Evolutionary conservation across 129 eudicot species (phyloP).

Genomic region (Glebionis coronaria): DNA sequence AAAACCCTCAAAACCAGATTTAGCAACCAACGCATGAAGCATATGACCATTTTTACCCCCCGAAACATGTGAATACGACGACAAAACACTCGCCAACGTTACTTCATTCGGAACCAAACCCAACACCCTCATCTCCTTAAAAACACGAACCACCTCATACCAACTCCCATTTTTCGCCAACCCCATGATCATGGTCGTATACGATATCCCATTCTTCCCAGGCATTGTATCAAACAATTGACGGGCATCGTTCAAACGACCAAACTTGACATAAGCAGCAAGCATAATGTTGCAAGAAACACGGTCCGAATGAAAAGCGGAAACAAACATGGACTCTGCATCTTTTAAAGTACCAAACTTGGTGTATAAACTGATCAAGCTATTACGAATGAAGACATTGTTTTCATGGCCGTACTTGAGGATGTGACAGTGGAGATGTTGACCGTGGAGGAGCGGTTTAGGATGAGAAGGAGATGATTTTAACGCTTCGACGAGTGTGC

Average conservation of each 20-base stretch:
- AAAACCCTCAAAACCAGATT: constrained; percentile 55
- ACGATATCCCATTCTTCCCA: constrained; percentile 47
- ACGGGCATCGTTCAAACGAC: constrained; percentile 53
- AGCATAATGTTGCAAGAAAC: constrained; percentile 77
- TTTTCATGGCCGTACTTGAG: constrained; percentile 51
- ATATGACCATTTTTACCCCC: constrained; percentile 36
- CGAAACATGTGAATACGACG: constrained; percentile 47
- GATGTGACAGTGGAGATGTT: constrained; percentile 53
- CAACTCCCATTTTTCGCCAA: constrained; percentile 54
- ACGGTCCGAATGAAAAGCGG: constrained; percentile 38
- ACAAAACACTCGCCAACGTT: constrained; percentile 65
- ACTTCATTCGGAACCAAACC: constrained; percentile 68
- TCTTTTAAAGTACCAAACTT: constrained; percentile 45
- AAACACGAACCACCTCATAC: constrained; percentile 53
- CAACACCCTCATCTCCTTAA: constrained; percentile 52
- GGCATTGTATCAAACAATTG: constrained; percentile 80
- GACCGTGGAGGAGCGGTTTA: constrained; percentile 38
- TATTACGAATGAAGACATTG: constrained; percentile 68
- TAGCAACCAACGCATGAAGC: constrained; percentile 61
- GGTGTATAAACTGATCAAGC: constrained; percentile 68
- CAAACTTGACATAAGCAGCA: constrained; percentile 48
- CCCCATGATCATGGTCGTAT: constrained; percentile 83
- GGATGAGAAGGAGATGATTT: constrained; percentile 54
- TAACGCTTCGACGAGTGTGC: constrained; percentile 42
- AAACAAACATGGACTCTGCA: constrained; percentile 54